phyloP scores from a whole-genome alignment of 768 basidiomycete genomes.

The Gloeopeniophorella convolvens region DNA sequence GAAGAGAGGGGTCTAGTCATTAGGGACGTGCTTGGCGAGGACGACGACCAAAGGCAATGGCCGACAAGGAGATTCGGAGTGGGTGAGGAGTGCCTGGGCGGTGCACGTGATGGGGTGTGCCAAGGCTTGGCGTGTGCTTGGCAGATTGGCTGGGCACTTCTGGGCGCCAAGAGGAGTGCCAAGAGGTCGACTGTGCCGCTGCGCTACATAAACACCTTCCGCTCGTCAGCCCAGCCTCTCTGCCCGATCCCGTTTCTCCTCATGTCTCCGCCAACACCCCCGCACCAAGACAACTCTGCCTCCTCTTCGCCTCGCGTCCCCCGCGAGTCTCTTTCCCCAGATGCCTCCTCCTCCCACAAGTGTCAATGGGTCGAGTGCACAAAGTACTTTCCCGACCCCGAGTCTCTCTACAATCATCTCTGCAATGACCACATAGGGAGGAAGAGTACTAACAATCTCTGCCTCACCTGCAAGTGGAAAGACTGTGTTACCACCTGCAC shows the following conservation, averaged over 20 bases:
- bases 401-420: constrained; percentile 86
- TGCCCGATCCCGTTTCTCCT: neutral
- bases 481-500: constrained; percentile 89
- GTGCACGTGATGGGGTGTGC: too few relatives aligned
- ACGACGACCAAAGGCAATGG: too few relatives aligned
- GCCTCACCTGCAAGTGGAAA: constrained; percentile 94
- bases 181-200: neutral
- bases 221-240: constrained; percentile 3
- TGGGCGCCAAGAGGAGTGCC: constrained; percentile 15
- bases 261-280: constrained; percentile 18
- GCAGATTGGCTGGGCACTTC: constrained; percentile 3
- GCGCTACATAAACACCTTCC: neutral
- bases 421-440: constrained; percentile 94
- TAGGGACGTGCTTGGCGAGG: too few relatives aligned
- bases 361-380: constrained; percentile 79
- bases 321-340: neutral
- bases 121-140: constrained; percentile 4
- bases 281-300: constrained; percentile 7
- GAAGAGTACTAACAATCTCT: constrained; percentile 95
- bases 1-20: too few relatives aligned
- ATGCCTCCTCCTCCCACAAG: constrained; percentile 17
- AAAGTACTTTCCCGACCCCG: constrained; percentile 58
- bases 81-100: neutral
- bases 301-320: constrained; percentile 5
- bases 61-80: too few relatives aligned